phyloP scores from a whole-genome alignment of 306 rosid genomes.

The Dalbergia oliveri region DNA sequence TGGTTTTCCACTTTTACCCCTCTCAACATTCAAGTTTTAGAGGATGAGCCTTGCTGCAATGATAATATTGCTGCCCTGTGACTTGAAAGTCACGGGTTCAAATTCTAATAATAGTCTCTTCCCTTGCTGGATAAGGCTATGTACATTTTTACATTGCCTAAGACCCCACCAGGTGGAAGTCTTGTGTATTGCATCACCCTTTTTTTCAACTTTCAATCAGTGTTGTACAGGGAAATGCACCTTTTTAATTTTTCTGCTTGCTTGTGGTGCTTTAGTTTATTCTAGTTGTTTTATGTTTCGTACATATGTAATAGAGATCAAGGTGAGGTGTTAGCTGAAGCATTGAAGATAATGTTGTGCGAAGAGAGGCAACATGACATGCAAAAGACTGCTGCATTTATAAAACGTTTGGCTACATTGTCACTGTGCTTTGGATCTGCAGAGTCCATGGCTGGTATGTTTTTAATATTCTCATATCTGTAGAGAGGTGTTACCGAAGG shows the following conservation, averaged over 20 bases:
- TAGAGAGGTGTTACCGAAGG: background rate
- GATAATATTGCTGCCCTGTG: too few relatives aligned
- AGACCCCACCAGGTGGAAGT: background rate
- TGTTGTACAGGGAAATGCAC: slow-evolving; percentile 19
- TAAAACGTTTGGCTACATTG: slow-evolving; percentile 86
- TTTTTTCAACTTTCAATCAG: slow-evolving; percentile 5
- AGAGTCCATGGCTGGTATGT: slow-evolving; percentile 91
- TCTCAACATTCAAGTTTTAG: too few relatives aligned
- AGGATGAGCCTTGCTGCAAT: too few relatives aligned
- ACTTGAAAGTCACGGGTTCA: background rate
- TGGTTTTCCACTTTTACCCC: too few relatives aligned
- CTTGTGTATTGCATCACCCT: background rate
- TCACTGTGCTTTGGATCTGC: slow-evolving; percentile 81
- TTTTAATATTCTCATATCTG: slow-evolving; percentile 28
- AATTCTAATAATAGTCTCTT: too few relatives aligned
- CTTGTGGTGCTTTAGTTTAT: background rate
- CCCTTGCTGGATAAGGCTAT: too few relatives aligned
- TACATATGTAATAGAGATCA: slow-evolving; percentile 69
- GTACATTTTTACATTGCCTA: background rate
- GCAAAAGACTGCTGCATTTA: slow-evolving; percentile 98
- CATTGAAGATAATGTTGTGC: slow-evolving; percentile 91
- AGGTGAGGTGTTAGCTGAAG: slow-evolving; percentile 92
- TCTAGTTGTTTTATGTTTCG: slow-evolving; percentile 24
- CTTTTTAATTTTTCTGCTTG: slow-evolving; percentile 14
- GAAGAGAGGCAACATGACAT: slow-evolving; percentile 98